Evolutionary conservation across 805 yeast species (phyloP).

Genomic region (Candida incommunis): DNA sequence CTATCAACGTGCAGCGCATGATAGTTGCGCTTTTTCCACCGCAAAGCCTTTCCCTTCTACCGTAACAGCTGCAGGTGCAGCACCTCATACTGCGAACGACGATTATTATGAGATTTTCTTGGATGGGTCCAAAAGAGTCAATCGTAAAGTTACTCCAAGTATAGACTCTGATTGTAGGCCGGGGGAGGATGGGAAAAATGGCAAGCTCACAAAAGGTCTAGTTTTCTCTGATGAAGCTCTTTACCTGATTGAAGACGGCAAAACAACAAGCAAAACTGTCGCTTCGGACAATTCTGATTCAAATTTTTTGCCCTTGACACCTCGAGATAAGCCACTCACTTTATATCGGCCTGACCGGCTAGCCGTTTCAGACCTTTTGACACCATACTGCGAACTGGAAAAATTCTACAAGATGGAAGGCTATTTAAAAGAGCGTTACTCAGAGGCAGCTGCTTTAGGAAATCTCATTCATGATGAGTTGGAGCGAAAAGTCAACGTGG

Average conservation of each 20-base stretch:
- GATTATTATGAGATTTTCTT: neutral
- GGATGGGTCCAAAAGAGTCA: neutral
- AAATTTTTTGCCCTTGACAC: neutral
- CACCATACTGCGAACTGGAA: constrained; percentile 14
- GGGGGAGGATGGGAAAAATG: too few relatives aligned
- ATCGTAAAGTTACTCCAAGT: too few relatives aligned
- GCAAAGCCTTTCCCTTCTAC: too few relatives aligned
- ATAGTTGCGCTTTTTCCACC: too few relatives aligned
- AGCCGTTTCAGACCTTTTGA: constrained; percentile 12
- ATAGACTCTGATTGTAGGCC: too few relatives aligned
- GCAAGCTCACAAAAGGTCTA: too few relatives aligned
- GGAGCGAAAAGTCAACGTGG: constrained; percentile 6
- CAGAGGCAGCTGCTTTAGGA: constrained; percentile 11
- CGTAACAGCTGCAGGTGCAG: too few relatives aligned
- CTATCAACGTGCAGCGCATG: too few relatives aligned
- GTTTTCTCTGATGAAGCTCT: too few relatives aligned
- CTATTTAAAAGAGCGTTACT: constrained; percentile 1
- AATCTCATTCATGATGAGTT: constrained; percentile 10
- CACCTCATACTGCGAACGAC: neutral
- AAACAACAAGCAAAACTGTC: too few relatives aligned
- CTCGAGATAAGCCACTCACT: constrained; percentile 3
- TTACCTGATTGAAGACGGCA: too few relatives aligned
- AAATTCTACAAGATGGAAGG: constrained; percentile 8
- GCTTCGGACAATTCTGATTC: too few relatives aligned
- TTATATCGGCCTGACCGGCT: constrained; percentile 6